Percentiles rank a stretch among this genome's conserved stretches.
Evolutionary conservation across 305 asterid species (phyloP).

Genomic region (Euphrasia arctica): DNA sequence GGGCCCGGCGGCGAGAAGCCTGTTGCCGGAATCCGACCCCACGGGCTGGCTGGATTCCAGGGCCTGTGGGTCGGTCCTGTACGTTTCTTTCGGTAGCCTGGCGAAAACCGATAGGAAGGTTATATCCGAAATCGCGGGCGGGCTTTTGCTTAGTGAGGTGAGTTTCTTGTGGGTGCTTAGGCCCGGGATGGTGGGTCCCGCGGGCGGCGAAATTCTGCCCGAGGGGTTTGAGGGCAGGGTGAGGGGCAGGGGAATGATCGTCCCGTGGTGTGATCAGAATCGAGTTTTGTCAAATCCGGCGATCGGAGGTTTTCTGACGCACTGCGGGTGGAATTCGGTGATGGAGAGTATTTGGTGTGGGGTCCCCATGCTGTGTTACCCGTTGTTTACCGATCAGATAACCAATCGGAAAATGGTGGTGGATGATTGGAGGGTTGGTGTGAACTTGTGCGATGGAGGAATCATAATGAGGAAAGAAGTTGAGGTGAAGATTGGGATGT

Average conservation of each 20-base stretch:
- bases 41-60: conserved; percentile 44
- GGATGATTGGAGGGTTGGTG: conserved; percentile 49
- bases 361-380: conserved; percentile 50
- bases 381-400: conserved; percentile 40
- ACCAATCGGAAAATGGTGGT: conserved; percentile 53
- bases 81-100: conserved; percentile 62
- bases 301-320: conserved; percentile 53
- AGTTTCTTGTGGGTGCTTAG: conserved; percentile 49
- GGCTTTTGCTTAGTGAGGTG: conserved; percentile 36
- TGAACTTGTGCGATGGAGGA: conserved; percentile 39
- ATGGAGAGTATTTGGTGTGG: conserved; percentile 53
- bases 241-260: conserved; percentile 39
- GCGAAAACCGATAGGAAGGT: conserved; percentile 30
- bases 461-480: conserved; percentile 31
- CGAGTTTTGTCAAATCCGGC: conserved; percentile 42
- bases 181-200: conserved; percentile 33
- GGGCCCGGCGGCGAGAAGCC: conserved; percentile 34
- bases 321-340: conserved; percentile 70
- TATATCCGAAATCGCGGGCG: conserved; percentile 40
- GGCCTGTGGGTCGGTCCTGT: conserved; percentile 48
- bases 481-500: conserved; percentile 31
- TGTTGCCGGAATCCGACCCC: conserved; percentile 39
- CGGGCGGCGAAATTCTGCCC: conserved; percentile 27
- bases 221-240: conserved; percentile 33
- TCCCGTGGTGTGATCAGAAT: conserved; percentile 55